Evolutionary conservation across 495 filamentous ascomycete species (phyloP).

Genomic region (Daldinia caldariorum): DNA sequence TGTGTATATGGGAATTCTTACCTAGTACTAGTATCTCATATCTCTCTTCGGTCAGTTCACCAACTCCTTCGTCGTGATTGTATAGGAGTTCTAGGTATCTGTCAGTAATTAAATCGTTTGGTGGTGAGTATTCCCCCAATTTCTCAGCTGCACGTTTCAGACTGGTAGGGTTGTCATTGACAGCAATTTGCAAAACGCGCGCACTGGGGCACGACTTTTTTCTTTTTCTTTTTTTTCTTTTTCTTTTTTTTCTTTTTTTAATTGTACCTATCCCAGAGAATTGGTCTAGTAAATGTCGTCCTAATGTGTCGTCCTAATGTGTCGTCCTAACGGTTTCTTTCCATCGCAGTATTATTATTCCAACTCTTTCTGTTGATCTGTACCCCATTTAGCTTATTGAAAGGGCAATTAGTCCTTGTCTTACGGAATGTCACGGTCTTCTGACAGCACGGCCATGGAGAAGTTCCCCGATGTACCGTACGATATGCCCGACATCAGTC

Average conservation of each 20-base stretch:
- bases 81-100: background rate
- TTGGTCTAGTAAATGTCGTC: background rate
- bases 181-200: background rate
- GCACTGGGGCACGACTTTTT: background rate
- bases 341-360: background rate
- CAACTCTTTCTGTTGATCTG: background rate
- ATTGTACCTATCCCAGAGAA: background rate
- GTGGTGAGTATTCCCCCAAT: background rate
- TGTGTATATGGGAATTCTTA: background rate
- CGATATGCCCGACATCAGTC: slow-evolving; percentile 5
- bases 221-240: too few species aligned
- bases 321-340: background rate
- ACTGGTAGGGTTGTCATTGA: slow-evolving; percentile 4
- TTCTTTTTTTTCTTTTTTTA: too few species aligned
- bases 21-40: background rate
- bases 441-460: slow-evolving; percentile 31
- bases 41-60: background rate
- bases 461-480: slow-evolving; percentile 32
- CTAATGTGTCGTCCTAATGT: background rate
- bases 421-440: slow-evolving; percentile 32
- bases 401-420: background rate
- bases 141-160: background rate
- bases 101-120: background rate
- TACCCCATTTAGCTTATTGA: background rate
- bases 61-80: background rate